Evolutionary conservation across 177 flowering plant species (phyloP), one percentile per base, ranked within the genome.

Genomic region (Vitis hybrid): DNA sequence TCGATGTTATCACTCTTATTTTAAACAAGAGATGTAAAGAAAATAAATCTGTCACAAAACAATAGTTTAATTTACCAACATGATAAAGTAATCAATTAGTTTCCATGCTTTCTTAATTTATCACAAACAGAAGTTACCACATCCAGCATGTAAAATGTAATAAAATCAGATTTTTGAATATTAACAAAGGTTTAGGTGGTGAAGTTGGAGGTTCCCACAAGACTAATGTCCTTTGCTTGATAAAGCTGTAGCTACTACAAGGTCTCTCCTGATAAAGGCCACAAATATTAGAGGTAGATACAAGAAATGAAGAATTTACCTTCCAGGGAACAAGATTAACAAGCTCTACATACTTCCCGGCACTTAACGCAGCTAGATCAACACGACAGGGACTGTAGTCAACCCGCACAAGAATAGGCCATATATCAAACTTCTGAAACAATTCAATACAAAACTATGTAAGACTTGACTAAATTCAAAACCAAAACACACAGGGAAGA

Each of bases 311-410:
- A 62, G 13, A 59, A 55, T 18, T 70, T 82, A 96, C 99, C 98
- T 94, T 96, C 99, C 95, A 94, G 7, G 92, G 92, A 51, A 96
- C 88, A 44, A 94, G 83, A 68, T 96, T 96, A 57, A 92, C 88
- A 77, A 96, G 94, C 78, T 96, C 97, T 57, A 87, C 94, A 84
- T 90, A 96, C 81, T 90, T 92, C 69, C 99, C 97, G 66, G 87
- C 85, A 67, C 94, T 76, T 73, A 96, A 68, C 71, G 99, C 98
- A 11, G 88, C 87, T 63, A 94, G 72, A 85, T 96, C 97, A 76
- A 96, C 86, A 80, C 75, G 94, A 53, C 79, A 71, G 47, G 99
- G 99, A 75, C 70, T 84, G 76, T 96, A 96, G 76, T 96, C 98
- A 70, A 96, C 94, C 55, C 97, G 90, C 69, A 94, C 69, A 64